phyloP scores from a whole-genome alignment of 768 basidiomycete genomes.

The Agrocybe chaxingu region DNA sequence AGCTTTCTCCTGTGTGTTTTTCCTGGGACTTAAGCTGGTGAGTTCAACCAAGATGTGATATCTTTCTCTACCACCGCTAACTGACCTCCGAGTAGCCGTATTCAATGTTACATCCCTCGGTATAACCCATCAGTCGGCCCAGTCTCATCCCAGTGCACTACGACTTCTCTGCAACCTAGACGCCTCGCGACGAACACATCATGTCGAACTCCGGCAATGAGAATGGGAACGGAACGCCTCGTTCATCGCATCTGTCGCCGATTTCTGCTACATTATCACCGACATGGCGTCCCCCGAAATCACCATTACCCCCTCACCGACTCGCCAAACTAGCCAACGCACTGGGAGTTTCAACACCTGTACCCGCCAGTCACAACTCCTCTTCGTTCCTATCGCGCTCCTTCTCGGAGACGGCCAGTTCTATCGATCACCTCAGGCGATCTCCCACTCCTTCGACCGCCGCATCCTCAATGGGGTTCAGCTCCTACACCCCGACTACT shows the following conservation, averaged over 20 bases:
- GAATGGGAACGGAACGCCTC: constrained; percentile 19
- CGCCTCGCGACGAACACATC: constrained; percentile 8
- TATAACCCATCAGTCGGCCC: constrained; percentile 4
- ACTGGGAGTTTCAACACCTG: constrained; percentile 73
- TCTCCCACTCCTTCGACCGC: constrained; percentile 51
- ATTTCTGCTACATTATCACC: constrained; percentile 27
- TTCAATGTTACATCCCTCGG: constrained; percentile 11
- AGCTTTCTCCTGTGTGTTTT: constrained; percentile 9
- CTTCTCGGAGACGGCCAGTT: constrained; percentile 28
- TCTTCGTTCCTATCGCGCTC: constrained; percentile 31
- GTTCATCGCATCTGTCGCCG: constrained; percentile 21
- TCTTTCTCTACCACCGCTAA: neutral
- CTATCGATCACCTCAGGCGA: constrained; percentile 38
- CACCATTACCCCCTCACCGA: constrained; percentile 71
- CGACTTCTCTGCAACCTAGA: neutral
- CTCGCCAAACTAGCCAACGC: constrained; percentile 85
- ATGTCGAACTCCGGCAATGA: constrained; percentile 22
- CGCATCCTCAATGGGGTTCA: constrained; percentile 34
- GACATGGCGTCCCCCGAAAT: constrained; percentile 62
- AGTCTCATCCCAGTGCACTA: neutral
- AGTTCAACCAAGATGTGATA: constrained; percentile 1
- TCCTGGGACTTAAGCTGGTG: neutral
- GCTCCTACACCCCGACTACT: constrained; percentile 35
- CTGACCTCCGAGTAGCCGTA: neutral
- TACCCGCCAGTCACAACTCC: constrained; percentile 46